Percentiles rank a stretch among this genome's conserved stretches.
phyloP scores from a whole-genome alignment of 1,284 basidiomycete species.

The Cystobasidium pallidum region DNA sequence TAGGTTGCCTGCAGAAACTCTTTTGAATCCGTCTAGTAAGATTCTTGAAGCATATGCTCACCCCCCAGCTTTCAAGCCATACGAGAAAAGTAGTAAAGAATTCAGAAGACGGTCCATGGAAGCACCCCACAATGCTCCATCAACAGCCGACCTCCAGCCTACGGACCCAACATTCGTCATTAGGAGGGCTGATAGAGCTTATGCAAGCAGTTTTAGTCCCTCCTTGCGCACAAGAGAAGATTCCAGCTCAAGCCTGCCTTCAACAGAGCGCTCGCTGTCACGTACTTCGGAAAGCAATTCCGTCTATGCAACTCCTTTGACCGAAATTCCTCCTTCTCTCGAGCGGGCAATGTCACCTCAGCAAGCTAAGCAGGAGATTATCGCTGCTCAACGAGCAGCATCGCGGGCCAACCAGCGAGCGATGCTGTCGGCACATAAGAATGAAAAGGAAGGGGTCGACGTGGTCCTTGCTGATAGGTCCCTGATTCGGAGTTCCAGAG shows the following conservation, averaged over 20 bases:
- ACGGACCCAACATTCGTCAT: constrained; percentile 89
- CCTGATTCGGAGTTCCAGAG: constrained; percentile 77
- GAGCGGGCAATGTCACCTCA: constrained; percentile 26
- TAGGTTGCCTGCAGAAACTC: constrained; percentile 64
- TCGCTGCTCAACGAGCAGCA: constrained; percentile 84
- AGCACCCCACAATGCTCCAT: constrained; percentile 70
- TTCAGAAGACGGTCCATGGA: constrained; percentile 86
- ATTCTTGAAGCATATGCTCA: constrained; percentile 80
- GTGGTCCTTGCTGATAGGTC: constrained; percentile 79
- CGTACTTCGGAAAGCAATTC: constrained; percentile 26
- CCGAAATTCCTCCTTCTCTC: constrained; percentile 34
- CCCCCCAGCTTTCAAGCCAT: constrained; percentile 71
- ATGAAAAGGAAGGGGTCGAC: constrained; percentile 82
- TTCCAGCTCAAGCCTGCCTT: background rate
- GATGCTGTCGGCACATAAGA: constrained; percentile 78
- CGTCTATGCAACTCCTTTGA: constrained; percentile 40
- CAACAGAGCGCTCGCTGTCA: constrained; percentile 5
- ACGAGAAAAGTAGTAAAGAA: constrained; percentile 66
- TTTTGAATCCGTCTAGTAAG: constrained; percentile 73
- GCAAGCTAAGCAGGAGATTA: constrained; percentile 79
- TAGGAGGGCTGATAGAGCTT: constrained; percentile 29
- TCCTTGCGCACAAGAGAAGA: background rate
- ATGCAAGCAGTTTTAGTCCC: background rate
- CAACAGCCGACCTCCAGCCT: constrained; percentile 71
- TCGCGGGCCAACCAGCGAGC: constrained; percentile 82